Conservation (phyloP, 179 eudicot genomes). For the Drosera spatulata region DNA sequence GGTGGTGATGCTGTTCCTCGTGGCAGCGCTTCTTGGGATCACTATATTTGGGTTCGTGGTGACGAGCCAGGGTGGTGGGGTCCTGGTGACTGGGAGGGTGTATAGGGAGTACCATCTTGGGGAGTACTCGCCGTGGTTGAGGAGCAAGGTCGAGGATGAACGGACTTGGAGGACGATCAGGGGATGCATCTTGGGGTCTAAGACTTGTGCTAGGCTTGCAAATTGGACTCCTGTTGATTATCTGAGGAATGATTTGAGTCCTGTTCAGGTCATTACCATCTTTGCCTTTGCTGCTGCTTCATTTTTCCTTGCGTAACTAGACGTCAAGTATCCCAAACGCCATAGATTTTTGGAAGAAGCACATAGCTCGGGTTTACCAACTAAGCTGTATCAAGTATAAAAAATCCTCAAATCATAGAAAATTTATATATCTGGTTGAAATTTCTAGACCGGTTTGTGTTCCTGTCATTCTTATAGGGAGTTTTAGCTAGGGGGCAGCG, state of each 20-base stretch:
- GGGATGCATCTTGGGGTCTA: conserved; percentile 32
- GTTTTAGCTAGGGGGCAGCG: too few relatives aligned
- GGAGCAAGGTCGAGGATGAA: conserved; percentile 23
- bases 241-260: conserved; percentile 27
- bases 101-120: conserved; percentile 36
- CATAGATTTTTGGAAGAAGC: background rate
- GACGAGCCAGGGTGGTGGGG: conserved; percentile 35
- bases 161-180: conserved; percentile 26
- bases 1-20: conserved; percentile 31
- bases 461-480: too few relatives aligned
- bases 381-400: too few relatives aligned
- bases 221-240: conserved; percentile 35
- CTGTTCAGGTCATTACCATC: conserved; percentile 18
- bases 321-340: too few relatives aligned
- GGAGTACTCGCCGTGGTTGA: conserved; percentile 38
- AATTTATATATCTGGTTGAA: too few relatives aligned
- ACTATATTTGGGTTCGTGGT: conserved; percentile 45
- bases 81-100: conserved; percentile 19
- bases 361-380: too few relatives aligned
- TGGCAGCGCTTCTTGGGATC: conserved; percentile 23
- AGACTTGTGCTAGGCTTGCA: conserved; percentile 26
- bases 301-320: too few relatives aligned
- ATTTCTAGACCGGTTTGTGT: too few relatives aligned
- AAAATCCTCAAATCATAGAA: too few relatives aligned
- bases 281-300: background rate